phyloP scores from a whole-genome alignment of 1,139 yeast genomes.

The Taphrina pruni region DNA sequence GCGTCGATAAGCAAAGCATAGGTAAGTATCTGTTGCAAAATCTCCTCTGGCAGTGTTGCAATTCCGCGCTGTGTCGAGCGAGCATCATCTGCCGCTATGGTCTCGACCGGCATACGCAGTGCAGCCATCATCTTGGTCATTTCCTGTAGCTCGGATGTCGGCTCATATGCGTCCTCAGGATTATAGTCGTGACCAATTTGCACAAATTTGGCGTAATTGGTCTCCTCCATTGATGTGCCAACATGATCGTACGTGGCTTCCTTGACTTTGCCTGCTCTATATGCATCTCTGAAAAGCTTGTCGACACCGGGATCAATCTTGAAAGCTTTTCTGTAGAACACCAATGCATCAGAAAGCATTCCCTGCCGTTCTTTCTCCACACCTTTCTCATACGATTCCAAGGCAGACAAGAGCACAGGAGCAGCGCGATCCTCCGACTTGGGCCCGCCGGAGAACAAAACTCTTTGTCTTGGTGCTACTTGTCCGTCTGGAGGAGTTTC shows the following conservation, averaged over 20 bases:
- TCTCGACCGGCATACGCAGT: constrained; percentile 23
- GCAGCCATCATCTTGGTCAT: constrained; percentile 25
- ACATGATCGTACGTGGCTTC: constrained; percentile 46
- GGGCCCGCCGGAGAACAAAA: neutral
- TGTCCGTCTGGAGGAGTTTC: neutral
- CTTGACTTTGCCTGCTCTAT: constrained; percentile 52
- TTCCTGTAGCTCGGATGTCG: constrained; percentile 5
- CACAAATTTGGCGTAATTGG: constrained; percentile 46
- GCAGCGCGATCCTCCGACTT: neutral
- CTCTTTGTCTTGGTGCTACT: neutral
- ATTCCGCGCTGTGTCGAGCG: constrained; percentile 60
- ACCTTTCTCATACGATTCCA: constrained; percentile 70
- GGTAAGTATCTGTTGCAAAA: constrained; percentile 63
- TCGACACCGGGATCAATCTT: constrained; percentile 72
- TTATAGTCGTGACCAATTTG: constrained; percentile 49
- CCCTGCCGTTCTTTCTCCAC: constrained; percentile 76
- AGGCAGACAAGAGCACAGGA: constrained; percentile 58
- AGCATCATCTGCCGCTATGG: neutral
- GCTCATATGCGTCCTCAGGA: constrained; percentile 46
- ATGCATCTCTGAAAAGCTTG: constrained; percentile 56
- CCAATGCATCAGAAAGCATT: constrained; percentile 78
- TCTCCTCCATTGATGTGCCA: constrained; percentile 49
- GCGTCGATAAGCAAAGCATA: constrained; percentile 59
- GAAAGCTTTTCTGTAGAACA: constrained; percentile 72
- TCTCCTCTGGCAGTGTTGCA: constrained; percentile 67